Percentiles rank a stretch among this genome's conserved stretches.
Evolutionary conservation across 345 rosid species (phyloP).

Genomic region (Dipteronia sinensis): DNA sequence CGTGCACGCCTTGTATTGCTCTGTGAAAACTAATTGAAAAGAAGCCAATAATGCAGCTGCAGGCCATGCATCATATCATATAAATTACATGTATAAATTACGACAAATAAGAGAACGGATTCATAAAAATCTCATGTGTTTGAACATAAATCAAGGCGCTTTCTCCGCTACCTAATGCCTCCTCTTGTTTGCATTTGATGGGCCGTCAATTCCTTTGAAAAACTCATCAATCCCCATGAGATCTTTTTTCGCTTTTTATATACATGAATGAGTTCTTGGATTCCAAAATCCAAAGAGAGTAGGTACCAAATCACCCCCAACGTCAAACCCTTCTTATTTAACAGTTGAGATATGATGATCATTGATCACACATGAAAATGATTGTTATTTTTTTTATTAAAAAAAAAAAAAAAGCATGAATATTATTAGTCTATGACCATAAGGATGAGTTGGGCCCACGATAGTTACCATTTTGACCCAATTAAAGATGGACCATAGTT

Average conservation of each 20-base stretch:
- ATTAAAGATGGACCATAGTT: neutral
- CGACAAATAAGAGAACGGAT: neutral
- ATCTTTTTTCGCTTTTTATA: too few relatives aligned
- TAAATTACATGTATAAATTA: neutral
- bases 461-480: neutral
- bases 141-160: constrained; percentile 22
- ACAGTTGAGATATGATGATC: too few relatives aligned
- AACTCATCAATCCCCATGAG: neutral
- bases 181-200: neutral
- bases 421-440: too few relatives aligned
- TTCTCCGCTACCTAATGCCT: constrained; percentile 16
- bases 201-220: neutral
- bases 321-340: neutral
- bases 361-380: too few relatives aligned
- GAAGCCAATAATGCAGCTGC: neutral
- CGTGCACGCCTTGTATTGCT: neutral
- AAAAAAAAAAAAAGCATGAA: too few relatives aligned
- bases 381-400: too few relatives aligned
- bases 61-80: neutral
- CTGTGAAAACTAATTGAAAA: neutral
- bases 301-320: neutral
- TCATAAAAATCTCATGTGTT: neutral
- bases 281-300: neutral
- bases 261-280: neutral
- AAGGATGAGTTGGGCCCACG: too few relatives aligned